Evolutionary conservation across 2,329 filamentous ascomycete genomes (phyloP), one percentile per base, ranked within the genome.

Genomic region (Paracoccidioides lutzii): DNA sequence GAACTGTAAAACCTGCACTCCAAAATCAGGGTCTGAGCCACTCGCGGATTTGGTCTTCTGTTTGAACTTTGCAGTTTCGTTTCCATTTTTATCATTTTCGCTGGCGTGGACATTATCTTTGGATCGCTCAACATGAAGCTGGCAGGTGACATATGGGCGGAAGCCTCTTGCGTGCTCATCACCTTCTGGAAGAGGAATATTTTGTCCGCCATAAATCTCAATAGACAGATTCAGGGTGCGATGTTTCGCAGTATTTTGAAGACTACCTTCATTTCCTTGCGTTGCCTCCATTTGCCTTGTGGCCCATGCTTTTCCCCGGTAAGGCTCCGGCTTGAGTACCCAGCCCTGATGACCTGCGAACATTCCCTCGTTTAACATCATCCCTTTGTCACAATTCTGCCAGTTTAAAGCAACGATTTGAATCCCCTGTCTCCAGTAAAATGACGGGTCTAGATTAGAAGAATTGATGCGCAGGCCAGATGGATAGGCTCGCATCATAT

Each of bases 281-380:
- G 44, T 41, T 38, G 30, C 30, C 35, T 5, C 42, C 71, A 45
- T 73, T 57, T 75, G 65, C 72, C 58, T 59, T 63, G 59, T 69
- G 72, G 50, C 33, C 51, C 52, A 53, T 49, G 51, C 40, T 38
- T 28, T 53, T 55, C 59, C 58, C 57, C 82, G 84, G 68, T 90
- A 93, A 14, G 85, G 85, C 37, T 78, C 68, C 0, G 90, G 90
- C 71, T 96, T 96, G 59, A 93, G 76, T 2, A 90, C 82, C 87
- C 88, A 96, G 43, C 91, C 90, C 44, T 81, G 75, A 52, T 87
- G 85, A 8, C 83, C 87, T 1, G 82, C 80, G 70, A 95, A 95
- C 88, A 95, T 93, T 62, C 82, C 90, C 66, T 93, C 84, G 66
- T 96, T 96, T 12, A 95, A 79, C 91, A 96, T 96, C 84, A 94